These are phyloP conservation scores for Pilaira anomala DNA, from an alignment of 192 early-diverging fungal species.

Conservation along the genomic window DNA sequence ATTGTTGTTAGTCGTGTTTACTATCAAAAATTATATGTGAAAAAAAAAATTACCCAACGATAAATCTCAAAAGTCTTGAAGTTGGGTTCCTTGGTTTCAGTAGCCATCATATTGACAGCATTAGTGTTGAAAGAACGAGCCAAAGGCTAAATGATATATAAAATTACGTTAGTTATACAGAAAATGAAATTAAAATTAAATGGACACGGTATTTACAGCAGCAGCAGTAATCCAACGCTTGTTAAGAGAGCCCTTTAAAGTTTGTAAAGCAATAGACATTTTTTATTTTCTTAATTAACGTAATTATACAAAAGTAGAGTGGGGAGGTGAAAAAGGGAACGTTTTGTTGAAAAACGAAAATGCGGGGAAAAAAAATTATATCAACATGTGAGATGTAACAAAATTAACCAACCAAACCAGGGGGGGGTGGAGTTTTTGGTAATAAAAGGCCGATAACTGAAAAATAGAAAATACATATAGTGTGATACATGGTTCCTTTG, in stretches of 20 bases:
- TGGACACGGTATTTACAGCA: neutral
- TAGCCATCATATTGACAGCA: constrained; percentile 38
- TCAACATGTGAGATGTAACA: too few relatives aligned
- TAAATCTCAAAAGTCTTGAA: constrained; percentile 94
- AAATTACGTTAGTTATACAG: neutral
- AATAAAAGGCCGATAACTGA: too few relatives aligned
- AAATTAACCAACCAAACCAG: too few relatives aligned
- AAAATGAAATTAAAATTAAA: neutral
- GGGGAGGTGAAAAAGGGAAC: too few relatives aligned
- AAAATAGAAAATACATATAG: too few relatives aligned
- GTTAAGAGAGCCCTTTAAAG: neutral
- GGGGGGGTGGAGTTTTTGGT: too few relatives aligned
- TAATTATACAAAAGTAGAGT: too few relatives aligned
- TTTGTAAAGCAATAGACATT: neutral
- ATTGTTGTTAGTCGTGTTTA: neutral
- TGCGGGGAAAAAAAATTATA: too few relatives aligned
- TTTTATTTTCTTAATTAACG: too few relatives aligned
- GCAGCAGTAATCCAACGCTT: constrained; percentile 3
- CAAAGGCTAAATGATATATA: constrained; percentile 16
- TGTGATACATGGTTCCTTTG: too few relatives aligned
- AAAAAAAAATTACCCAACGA: constrained; percentile 74
- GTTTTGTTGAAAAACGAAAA: too few relatives aligned
- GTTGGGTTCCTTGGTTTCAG: constrained; percentile 55
- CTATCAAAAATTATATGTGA: neutral
- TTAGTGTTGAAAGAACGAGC: constrained; percentile 48